Percentiles rank a stretch among this genome's conserved stretches.
Conservation (phyloP, 768 basidiomycete genomes). For the Lactifluus pinguis region DNA sequence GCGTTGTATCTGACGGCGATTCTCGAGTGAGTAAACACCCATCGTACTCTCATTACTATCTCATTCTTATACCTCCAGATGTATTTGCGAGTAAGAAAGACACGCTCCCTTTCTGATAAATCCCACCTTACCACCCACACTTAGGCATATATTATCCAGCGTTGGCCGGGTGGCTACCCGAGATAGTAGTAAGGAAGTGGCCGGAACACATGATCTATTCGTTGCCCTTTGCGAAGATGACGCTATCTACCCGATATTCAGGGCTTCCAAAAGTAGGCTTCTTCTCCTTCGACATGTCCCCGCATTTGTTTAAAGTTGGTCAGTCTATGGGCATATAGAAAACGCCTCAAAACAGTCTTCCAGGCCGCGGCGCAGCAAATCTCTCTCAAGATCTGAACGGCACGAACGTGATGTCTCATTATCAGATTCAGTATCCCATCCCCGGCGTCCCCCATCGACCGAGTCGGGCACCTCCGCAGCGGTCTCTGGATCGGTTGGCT, state of each 20-base stretch:
- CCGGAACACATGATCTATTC: conserved; percentile 76
- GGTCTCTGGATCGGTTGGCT: conserved; percentile 13
- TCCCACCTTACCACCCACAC: conserved; percentile 13
- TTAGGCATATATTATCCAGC: conserved; percentile 78
- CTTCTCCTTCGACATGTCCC: not conserved
- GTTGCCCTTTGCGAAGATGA: conserved; percentile 87
- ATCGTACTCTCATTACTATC: conserved; percentile 7
- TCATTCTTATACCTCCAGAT: conserved; percentile 44
- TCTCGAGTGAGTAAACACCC: conserved; percentile 61
- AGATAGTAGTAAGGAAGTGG: conserved; percentile 70
- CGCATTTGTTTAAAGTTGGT: conserved; percentile 10
- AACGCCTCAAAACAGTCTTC: conserved; percentile 2
- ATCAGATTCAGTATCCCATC: conserved; percentile 20
- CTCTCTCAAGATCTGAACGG: conserved; percentile 8
- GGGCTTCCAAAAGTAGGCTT: conserved; percentile 69
- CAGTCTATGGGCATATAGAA: conserved; percentile 35
- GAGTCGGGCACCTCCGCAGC: conserved; percentile 30
- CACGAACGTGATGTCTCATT: conserved; percentile 8
- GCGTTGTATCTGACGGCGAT: conserved; percentile 88
- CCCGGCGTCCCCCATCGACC: conserved; percentile 30
- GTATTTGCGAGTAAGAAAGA: conserved; percentile 74
- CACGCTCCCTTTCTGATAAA: not conserved
- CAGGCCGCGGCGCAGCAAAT: conserved; percentile 11
- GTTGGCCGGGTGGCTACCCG: conserved; percentile 78
- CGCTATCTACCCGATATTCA: conserved; percentile 76